Conservation (phyloP, 2,329 filamentous ascomycete species). For the Exserohilum turcica region DNA sequence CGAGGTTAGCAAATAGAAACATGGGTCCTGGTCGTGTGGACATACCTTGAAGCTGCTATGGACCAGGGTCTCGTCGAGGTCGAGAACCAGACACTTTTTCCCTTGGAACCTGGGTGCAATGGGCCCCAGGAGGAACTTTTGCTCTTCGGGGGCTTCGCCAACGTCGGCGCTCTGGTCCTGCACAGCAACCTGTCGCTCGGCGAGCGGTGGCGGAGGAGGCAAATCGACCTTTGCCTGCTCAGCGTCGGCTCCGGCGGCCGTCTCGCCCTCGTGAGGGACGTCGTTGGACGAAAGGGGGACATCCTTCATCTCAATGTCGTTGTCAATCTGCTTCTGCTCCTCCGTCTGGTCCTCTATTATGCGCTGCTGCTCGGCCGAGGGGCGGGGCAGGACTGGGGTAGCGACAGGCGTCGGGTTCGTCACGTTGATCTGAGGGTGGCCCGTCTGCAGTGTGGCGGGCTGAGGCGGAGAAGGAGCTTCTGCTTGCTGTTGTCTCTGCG, state of each 20-base stretch:
- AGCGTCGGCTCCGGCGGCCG: slow-evolving; percentile 29
- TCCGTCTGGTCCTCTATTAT: slow-evolving; percentile 58
- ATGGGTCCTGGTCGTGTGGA: background rate
- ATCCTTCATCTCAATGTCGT: slow-evolving; percentile 69
- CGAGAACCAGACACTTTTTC: slow-evolving; percentile 91
- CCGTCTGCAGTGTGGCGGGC: slow-evolving; percentile 41
- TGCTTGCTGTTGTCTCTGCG: slow-evolving; percentile 39
- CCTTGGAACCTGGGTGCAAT: slow-evolving; percentile 79
- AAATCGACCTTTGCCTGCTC: slow-evolving; percentile 53
- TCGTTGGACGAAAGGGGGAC: slow-evolving; percentile 59
- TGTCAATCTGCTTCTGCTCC: slow-evolving; percentile 56
- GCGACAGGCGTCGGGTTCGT: slow-evolving; percentile 54
- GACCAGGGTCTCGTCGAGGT: slow-evolving; percentile 94
- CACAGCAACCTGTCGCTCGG: slow-evolving; percentile 50
- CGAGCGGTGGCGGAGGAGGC: slow-evolving; percentile 62
- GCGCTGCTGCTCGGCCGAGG: slow-evolving; percentile 46
- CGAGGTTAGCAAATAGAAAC: slow-evolving; percentile 17
- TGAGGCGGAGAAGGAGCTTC: slow-evolving; percentile 41
- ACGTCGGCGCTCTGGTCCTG: slow-evolving; percentile 50
- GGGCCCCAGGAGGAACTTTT: slow-evolving; percentile 79
- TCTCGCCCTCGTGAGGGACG: slow-evolving; percentile 49
- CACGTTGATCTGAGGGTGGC: slow-evolving; percentile 49
- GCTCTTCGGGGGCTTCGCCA: slow-evolving; percentile 53
- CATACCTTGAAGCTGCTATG: slow-evolving; percentile 98
- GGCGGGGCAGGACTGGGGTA: slow-evolving; percentile 40